phyloP scores from a whole-genome alignment of 139 green algal genomes.

The Chlamydomonas sp. region DNA sequence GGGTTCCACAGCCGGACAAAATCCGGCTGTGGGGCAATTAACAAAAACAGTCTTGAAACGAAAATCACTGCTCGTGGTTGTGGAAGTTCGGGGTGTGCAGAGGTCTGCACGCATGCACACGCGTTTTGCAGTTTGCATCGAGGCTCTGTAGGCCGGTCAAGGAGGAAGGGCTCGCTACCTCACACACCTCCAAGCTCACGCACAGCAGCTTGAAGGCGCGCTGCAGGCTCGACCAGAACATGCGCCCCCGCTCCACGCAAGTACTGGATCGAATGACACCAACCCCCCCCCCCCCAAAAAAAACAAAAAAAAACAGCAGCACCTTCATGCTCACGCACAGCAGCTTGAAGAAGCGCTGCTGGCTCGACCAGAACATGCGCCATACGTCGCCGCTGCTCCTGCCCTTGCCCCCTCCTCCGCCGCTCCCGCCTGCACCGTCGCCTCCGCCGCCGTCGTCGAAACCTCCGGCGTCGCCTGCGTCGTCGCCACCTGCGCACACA shows the following conservation, averaged over 20 bases:
- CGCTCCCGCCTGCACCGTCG: neutral
- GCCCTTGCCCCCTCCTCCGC: slow-evolving; percentile 17
- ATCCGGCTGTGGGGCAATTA: too few relatives aligned
- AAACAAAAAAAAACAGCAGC: neutral
- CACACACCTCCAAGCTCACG: slow-evolving; percentile 73
- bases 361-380: slow-evolving; percentile 62
- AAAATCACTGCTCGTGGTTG: too few relatives aligned
- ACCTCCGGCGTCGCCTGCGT: neutral
- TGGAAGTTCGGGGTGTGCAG: too few relatives aligned
- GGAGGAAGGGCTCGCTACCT: too few relatives aligned
- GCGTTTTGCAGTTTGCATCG: too few relatives aligned
- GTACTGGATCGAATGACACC: too few relatives aligned
- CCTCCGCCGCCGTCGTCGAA: neutral
- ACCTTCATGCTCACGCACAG: slow-evolving; percentile 79
- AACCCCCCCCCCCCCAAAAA: too few relatives aligned
- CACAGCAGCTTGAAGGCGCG: slow-evolving; percentile 92
- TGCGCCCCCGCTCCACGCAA: slow-evolving; percentile 47
- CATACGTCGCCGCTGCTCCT: slow-evolving; percentile 40
- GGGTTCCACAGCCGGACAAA: too few relatives aligned
- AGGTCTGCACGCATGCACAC: too few relatives aligned
- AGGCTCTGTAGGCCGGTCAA: too few relatives aligned
- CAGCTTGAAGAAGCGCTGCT: slow-evolving; percentile 94
- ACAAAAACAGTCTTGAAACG: too few relatives aligned
- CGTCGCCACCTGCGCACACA: too few relatives aligned
- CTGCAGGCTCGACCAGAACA: slow-evolving; percentile 72